Evolutionary conservation across 345 rosid genomes (phyloP).

Genomic region (Populus davidiana): DNA sequence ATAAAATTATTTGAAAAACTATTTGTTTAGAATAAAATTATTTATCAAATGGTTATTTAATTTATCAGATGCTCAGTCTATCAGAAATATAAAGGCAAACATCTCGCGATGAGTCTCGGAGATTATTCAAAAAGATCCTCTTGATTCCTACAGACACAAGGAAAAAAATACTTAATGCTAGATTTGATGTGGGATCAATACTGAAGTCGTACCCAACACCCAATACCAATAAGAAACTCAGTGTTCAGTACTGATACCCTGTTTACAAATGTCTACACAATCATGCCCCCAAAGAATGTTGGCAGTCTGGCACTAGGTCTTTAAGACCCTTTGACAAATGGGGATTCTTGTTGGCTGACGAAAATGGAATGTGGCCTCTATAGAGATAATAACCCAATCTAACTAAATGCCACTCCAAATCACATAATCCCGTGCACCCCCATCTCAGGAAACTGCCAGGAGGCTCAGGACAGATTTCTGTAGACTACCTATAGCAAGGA

Average conservation of each 20-base stretch:
- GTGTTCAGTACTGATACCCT: neutral
- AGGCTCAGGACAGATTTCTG: neutral
- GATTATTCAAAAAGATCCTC: neutral
- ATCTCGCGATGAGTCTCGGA: neutral
- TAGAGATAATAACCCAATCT: too few species aligned
- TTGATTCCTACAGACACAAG: neutral
- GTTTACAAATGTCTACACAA: neutral
- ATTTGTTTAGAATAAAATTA: neutral
- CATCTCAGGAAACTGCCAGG: neutral
- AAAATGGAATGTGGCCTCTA: too few species aligned
- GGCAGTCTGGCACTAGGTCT: too few species aligned
- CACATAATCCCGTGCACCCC: neutral
- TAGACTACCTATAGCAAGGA: neutral
- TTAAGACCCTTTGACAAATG: too few species aligned
- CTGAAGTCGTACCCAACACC: neutral
- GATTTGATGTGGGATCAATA: neutral
- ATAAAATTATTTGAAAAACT: neutral
- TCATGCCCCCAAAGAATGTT: too few species aligned
- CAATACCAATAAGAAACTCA: neutral
- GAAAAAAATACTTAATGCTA: neutral
- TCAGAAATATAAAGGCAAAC: neutral
- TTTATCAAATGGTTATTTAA: too few species aligned
- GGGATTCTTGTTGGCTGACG: too few species aligned
- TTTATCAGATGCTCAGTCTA: neutral
- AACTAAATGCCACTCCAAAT: too few species aligned